Evolutionary conservation across 1,139 yeast species (phyloP).

Genomic region (Hyphopichia buzzinii): DNA sequence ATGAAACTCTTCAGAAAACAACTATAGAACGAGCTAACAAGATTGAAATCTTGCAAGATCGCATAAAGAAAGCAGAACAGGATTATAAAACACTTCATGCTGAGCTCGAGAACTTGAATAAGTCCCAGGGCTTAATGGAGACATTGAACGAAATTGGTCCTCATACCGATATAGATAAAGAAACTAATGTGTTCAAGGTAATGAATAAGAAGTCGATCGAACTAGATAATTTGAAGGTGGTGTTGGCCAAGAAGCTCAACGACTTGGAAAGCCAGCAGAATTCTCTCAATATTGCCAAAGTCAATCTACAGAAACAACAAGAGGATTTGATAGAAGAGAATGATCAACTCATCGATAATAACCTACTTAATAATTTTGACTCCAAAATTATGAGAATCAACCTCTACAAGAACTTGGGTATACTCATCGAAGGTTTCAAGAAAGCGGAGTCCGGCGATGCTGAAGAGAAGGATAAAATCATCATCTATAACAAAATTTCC

Average conservation of each 20-base stretch:
- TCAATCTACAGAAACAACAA: constrained; percentile 34
- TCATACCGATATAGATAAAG: background rate
- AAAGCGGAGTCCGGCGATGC: constrained; percentile 8
- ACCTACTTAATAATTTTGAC: constrained; percentile 27
- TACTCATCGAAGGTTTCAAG: constrained; percentile 30
- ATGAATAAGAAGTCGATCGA: constrained; percentile 27
- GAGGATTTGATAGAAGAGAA: constrained; percentile 21
- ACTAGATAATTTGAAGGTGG: constrained; percentile 50
- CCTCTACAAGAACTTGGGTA: constrained; percentile 44
- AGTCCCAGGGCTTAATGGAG: constrained; percentile 5
- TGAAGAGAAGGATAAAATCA: constrained; percentile 29
- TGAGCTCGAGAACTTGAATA: constrained; percentile 24
- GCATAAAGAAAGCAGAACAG: constrained; percentile 20
- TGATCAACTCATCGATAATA: constrained; percentile 22
- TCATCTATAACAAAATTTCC: constrained; percentile 49
- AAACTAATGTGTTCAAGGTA: constrained; percentile 21
- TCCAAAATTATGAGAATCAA: constrained; percentile 40
- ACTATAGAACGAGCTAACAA: constrained; percentile 23
- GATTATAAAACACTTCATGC: constrained; percentile 16
- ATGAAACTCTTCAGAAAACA: constrained; percentile 32
- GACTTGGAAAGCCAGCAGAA: constrained; percentile 55
- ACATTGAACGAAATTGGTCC: constrained; percentile 1
- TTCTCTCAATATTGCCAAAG: constrained; percentile 42
- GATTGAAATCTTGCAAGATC: constrained; percentile 19
- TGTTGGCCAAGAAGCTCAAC: constrained; percentile 55